Evolutionary conservation across 2,329 filamentous ascomycete species (phyloP), one percentile per base, ranked within the genome.

Genomic region (Diaporthe sp.): DNA sequence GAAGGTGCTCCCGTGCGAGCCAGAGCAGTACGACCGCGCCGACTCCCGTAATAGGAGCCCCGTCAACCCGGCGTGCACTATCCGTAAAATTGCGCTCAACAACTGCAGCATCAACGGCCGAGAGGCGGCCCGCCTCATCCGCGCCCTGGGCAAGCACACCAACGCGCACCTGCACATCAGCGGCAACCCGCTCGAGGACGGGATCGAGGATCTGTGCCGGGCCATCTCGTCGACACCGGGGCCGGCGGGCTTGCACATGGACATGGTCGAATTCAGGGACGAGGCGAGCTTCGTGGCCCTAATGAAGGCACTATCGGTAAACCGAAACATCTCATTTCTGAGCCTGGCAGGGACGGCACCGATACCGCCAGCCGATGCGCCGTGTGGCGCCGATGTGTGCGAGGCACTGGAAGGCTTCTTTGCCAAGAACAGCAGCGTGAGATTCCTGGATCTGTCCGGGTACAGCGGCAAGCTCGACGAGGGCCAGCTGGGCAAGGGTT

Each of bases 381-480:
- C 79, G 1, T 83, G 82, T 77, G 88, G 86, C 77, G 81, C 84
- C 19, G 84, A 85, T n/a, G 87, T 88, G 1, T 87, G 87, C 70
- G 82, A 84, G 57, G 85, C 88, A 0, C 82, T 91, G 1, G 86
- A 87, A 37, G 82, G 85, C 6, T 87, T 91, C 69, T 88, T 91
- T 57, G 83, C 85, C n/a, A 82, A 83, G 37, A 91, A 91, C 80
- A 80, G 82, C 10, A 87, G 86, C 0, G 82, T 91, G 59, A 86
- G 84, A n/a, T 90, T 85, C 74, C 84, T 91, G 3, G 89, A 91
- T 77, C 82, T 91, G 10, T 91, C 89, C 0, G 89, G 89, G 2
- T 91, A 88, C 78, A 87, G 87, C 62, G 88, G 89, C 59, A 91
- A 90, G 79, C 82, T 91, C 9, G 89, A 91, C 77, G 89, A 91